phyloP scores from a whole-genome alignment of 2,329 filamentous ascomycete genomes.

The Coleophoma cylindrospora region DNA sequence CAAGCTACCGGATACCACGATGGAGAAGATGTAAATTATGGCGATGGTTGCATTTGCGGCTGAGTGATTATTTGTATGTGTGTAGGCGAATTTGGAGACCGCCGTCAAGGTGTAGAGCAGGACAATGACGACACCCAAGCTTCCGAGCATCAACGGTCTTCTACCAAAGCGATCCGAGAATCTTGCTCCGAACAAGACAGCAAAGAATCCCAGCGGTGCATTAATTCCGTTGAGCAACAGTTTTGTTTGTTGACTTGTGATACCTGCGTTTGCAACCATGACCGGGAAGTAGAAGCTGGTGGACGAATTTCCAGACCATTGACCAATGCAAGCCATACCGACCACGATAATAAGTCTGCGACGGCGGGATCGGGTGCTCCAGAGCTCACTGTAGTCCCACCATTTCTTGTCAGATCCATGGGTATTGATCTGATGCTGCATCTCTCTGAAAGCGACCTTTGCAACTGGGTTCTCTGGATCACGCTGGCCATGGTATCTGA shows the following conservation, averaged over 20 bases:
- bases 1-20: slow-evolving; percentile 46
- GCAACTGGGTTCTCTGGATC: slow-evolving; percentile 17
- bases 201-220: slow-evolving; percentile 29
- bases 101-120: slow-evolving; percentile 45
- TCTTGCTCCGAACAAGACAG: slow-evolving; percentile 16
- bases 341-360: slow-evolving; percentile 23
- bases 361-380: slow-evolving; percentile 19
- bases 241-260: slow-evolving; percentile 32
- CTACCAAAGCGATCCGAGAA: slow-evolving; percentile 23
- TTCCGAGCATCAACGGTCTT: slow-evolving; percentile 37
- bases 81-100: slow-evolving; percentile 36
- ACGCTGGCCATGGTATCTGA: slow-evolving; percentile 50
- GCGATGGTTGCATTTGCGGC: slow-evolving; percentile 41
- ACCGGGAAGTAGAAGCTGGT: slow-evolving; percentile 20
- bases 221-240: slow-evolving; percentile 34
- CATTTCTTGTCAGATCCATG: slow-evolving; percentile 24
- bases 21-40: slow-evolving; percentile 48
- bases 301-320: slow-evolving; percentile 28
- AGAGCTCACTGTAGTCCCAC: slow-evolving; percentile 25
- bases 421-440: slow-evolving; percentile 19
- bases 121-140: slow-evolving; percentile 37
- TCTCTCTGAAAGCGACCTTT: slow-evolving; percentile 22
- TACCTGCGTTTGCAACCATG: slow-evolving; percentile 18
- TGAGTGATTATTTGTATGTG: slow-evolving; percentile 12
- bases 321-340: slow-evolving; percentile 26